Evolutionary conservation across 441 rosid genomes (phyloP), one percentile per base, ranked within the genome.

Genomic region (Melastoma candidum): DNA sequence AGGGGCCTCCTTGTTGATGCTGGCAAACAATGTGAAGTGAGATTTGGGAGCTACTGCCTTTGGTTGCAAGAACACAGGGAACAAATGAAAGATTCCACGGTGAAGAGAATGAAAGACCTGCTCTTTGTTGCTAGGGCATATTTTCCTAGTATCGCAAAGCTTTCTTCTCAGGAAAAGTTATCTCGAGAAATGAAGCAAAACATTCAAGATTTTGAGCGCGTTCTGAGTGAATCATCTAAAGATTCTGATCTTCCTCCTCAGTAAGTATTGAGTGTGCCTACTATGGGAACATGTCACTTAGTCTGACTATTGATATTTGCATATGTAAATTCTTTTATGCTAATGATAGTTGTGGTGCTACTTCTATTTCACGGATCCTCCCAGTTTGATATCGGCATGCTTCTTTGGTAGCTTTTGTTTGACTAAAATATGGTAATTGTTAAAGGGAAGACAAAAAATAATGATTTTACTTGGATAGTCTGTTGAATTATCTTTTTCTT

Each of bases 91-190:
- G 98, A 90, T 74, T 57, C 66, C 45, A 74, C 73, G 71, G 90
- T 90, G 67, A 87, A 85, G 71, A 85, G 74, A 74, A 70, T 90
- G 71, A 90, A 87, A 75, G 98, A 87, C 67, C 77, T 65, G 67
- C 93, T 90, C 63, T 93, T 93, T 67, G 90, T 81, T 51, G 95
- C 96, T 63, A 80, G 99, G 71, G 84, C 99, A 67, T 93, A 93
- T 72, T 93, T 70, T 71, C 97, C 99, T 32, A 93, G 73, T 56
- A 78, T 90, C 69, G 97, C 99, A 48, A 93, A 93, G 68, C 80
- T 86, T 70, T 93, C 87, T 65, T 68, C 79, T 51, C 86, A 84
- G 64, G 76, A 59, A 68, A 75, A 73, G 67, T 73, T 93, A 61
- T 69, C 95, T 58, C 82, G 66, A 57, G 97, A 83, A 72, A 41